Evolutionary conservation across 2,329 filamentous ascomycete species (phyloP).

Genomic region (Grosmannia clavigera): DNA sequence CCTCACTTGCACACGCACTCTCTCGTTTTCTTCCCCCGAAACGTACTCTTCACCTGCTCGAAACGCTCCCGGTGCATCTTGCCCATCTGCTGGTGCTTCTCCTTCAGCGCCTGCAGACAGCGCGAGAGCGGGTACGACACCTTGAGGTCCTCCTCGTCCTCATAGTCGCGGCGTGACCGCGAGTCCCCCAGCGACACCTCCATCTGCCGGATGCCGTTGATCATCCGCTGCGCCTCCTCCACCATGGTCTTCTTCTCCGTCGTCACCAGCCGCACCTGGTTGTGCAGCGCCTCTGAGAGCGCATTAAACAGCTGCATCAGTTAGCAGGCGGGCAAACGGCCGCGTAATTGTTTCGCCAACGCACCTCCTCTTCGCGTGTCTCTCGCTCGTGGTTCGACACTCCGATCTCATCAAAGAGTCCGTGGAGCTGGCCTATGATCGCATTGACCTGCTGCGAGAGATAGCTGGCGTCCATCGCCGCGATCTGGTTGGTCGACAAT

Average conservation of each 20-base stretch:
- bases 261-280: conserved; percentile 74
- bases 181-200: conserved; percentile 75
- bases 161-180: conserved; percentile 49
- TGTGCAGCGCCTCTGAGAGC: conserved; percentile 81
- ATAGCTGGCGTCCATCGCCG: conserved; percentile 81
- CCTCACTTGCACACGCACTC: background rate
- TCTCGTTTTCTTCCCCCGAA: background rate
- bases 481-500: background rate
- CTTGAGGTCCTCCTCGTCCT: conserved; percentile 47
- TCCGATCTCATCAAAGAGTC: conserved; percentile 93
- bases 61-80: conserved; percentile 83
- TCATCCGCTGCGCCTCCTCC: conserved; percentile 78
- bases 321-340: conserved; percentile 2
- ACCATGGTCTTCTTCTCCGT: conserved; percentile 81
- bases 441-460: conserved; percentile 89
- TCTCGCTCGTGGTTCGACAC: conserved; percentile 91
- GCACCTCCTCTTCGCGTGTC: conserved; percentile 75
- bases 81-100: conserved; percentile 71
- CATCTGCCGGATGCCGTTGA: conserved; percentile 86
- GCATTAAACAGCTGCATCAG: conserved; percentile 67
- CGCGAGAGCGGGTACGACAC: conserved; percentile 73
- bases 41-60: conserved; percentile 85
- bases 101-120: conserved; percentile 70
- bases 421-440: conserved; percentile 86
- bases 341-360: conserved; percentile 13